phyloP scores from a whole-genome alignment of 2,329 filamentous ascomycete genomes.

The Hymenotorrendiella dingleyae region DNA sequence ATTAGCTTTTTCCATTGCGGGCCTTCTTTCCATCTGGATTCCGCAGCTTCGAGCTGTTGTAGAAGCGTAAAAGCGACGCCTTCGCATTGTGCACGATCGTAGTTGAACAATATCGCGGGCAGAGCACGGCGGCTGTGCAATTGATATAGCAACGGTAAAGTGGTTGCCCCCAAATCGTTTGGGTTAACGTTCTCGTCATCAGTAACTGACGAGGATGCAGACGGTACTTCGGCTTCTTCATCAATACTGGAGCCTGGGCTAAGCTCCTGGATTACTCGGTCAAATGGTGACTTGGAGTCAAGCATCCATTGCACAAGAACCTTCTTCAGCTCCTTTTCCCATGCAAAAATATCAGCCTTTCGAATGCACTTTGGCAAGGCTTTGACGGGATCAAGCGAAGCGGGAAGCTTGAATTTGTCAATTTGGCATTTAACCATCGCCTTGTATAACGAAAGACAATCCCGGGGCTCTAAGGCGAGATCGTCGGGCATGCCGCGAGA shows the following conservation, averaged over 20 bases:
- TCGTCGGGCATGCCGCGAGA: constrained; percentile 61
- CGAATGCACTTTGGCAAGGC: constrained; percentile 48
- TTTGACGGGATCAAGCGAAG: constrained; percentile 42
- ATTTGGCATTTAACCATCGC: constrained; percentile 55
- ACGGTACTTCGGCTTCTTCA: constrained; percentile 7
- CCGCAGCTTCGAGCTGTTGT: constrained; percentile 46
- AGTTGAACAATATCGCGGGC: constrained; percentile 73
- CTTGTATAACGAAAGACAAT: constrained; percentile 62
- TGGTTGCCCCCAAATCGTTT: constrained; percentile 37
- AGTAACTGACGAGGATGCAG: constrained; percentile 14
- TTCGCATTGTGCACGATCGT: constrained; percentile 62
- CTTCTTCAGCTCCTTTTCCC: constrained; percentile 57
- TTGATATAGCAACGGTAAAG: constrained; percentile 51
- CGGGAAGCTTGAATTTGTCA: constrained; percentile 42
- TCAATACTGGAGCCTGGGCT: constrained; percentile 7
- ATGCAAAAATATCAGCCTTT: constrained; percentile 60
- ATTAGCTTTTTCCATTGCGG: constrained; percentile 56
- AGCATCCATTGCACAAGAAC: constrained; percentile 56
- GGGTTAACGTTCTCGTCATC: constrained; percentile 20
- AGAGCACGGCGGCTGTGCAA: constrained; percentile 60
- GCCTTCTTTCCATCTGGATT: constrained; percentile 50
- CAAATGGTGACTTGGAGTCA: constrained; percentile 40
- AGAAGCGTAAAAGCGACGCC: constrained; percentile 46
- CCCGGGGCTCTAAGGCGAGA: constrained; percentile 62
- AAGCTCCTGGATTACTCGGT: constrained; percentile 42